These are phyloP conservation scores for Biancaea sappan DNA, from an alignment of 306 rosid genomes.

Conservation along the genomic window DNA sequence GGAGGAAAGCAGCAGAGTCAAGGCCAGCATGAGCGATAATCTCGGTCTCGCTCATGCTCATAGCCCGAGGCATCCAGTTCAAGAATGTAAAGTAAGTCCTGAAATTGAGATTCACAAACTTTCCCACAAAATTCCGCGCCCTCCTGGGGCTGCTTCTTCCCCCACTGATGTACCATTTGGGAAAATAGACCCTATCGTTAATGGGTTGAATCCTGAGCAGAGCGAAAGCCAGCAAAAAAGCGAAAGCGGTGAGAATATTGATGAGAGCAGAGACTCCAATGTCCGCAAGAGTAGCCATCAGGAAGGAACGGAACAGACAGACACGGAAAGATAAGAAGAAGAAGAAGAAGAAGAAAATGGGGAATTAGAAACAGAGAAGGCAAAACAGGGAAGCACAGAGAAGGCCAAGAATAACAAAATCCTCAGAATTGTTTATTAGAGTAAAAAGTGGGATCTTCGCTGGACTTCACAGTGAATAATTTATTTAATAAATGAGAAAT, in stretches of 20 bases:
- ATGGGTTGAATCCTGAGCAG: slow-evolving; percentile 83
- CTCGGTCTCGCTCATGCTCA: slow-evolving; percentile 78
- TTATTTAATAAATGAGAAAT: slow-evolving; percentile 20
- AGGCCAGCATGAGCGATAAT: slow-evolving; percentile 91
- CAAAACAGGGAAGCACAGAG: too few species aligned
- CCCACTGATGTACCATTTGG: slow-evolving; percentile 83
- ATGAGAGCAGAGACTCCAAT: slow-evolving; percentile 89
- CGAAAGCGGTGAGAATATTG: slow-evolving; percentile 73
- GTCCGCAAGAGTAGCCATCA: slow-evolving; percentile 84
- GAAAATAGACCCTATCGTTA: slow-evolving; percentile 91
- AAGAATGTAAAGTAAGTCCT: slow-evolving; percentile 79
- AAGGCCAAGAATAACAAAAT: slow-evolving; percentile 40
- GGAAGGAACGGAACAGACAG: slow-evolving; percentile 14
- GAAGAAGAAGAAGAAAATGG: slow-evolving; percentile 5
- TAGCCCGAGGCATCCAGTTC: slow-evolving; percentile 96
- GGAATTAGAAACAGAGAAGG: too few species aligned
- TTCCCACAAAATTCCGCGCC: slow-evolving; percentile 68
- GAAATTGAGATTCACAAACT: slow-evolving; percentile 81
- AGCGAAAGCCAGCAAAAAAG: slow-evolving; percentile 88
- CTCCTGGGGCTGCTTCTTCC: slow-evolving; percentile 72
- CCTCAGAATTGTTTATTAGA: slow-evolving; percentile 29
- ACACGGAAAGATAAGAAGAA: neutral
- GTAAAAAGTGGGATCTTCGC: slow-evolving; percentile 28
- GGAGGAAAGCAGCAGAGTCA: slow-evolving; percentile 94
- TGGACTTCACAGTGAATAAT: slow-evolving; percentile 29